phyloP scores from a whole-genome alignment of 2,329 filamentous ascomycete genomes.

The Aspergillus piperis region DNA sequence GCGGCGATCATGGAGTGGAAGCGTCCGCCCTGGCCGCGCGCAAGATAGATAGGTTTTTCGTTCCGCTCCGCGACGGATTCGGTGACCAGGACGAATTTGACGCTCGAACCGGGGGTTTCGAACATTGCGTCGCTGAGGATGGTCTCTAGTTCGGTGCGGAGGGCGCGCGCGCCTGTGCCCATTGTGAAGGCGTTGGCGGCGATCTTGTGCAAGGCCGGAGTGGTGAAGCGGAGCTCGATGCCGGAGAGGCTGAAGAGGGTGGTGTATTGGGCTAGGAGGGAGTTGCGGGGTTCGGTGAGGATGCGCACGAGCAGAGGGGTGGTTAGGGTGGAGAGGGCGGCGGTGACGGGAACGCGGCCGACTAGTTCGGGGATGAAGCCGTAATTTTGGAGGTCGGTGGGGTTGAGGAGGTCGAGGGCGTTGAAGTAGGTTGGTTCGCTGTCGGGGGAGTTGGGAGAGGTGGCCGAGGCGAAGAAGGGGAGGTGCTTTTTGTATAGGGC shows the following conservation, averaged over 20 bases:
- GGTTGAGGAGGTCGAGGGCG: slow-evolving; percentile 70
- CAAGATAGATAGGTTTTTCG: slow-evolving; percentile 56
- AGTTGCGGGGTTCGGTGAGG: slow-evolving; percentile 88
- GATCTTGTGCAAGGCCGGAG: slow-evolving; percentile 75
- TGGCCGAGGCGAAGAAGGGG: slow-evolving; percentile 62
- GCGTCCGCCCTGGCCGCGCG: slow-evolving; percentile 52
- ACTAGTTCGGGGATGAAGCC: slow-evolving; percentile 95
- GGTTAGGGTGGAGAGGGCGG: slow-evolving; percentile 76
- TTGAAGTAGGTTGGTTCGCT: slow-evolving; percentile 54
- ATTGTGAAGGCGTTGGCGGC: slow-evolving; percentile 68
- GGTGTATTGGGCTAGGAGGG: slow-evolving; percentile 82
- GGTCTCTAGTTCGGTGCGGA: slow-evolving; percentile 79
- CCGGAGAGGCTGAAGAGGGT: slow-evolving; percentile 80
- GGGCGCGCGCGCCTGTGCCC: slow-evolving; percentile 76
- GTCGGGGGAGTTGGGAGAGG: slow-evolving; percentile 35
- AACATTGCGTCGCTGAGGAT: slow-evolving; percentile 80
- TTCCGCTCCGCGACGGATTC: slow-evolving; percentile 66
- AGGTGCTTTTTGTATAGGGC: slow-evolving; percentile 60
- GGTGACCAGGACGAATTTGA: slow-evolving; percentile 72
- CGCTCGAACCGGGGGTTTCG: slow-evolving; percentile 66
- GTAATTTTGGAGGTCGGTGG: slow-evolving; percentile 76
- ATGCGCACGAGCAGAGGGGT: slow-evolving; percentile 74
- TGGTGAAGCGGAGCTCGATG: slow-evolving; percentile 79
- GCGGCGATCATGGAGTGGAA: slow-evolving; percentile 54
- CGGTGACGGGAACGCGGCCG: slow-evolving; percentile 88